Percentiles rank a stretch among this genome's conserved stretches.
Conservation (phyloP, 495 filamentous ascomycete genomes). For the Podospora pseudocomata region DNA sequence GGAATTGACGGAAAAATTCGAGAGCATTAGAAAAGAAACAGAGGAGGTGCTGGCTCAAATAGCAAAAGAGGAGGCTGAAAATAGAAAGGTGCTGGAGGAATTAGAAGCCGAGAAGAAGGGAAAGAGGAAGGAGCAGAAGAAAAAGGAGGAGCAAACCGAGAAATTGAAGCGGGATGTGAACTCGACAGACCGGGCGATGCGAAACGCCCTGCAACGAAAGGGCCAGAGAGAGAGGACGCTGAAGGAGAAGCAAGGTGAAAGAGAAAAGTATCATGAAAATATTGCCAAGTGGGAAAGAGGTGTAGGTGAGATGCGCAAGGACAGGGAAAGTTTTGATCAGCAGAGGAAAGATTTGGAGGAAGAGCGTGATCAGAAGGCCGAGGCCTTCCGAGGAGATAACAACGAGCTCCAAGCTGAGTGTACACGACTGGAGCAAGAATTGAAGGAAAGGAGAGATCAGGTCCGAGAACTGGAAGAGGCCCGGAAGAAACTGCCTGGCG, state of each 20-base stretch:
- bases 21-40: slow-evolving; percentile 66
- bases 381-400: slow-evolving; percentile 28
- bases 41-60: slow-evolving; percentile 54
- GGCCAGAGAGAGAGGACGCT: slow-evolving; percentile 75
- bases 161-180: slow-evolving; percentile 78
- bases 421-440: slow-evolving; percentile 41
- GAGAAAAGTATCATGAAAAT: slow-evolving; percentile 52
- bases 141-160: slow-evolving; percentile 81
- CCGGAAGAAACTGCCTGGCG: slow-evolving; percentile 47
- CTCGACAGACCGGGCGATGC: slow-evolving; percentile 74
- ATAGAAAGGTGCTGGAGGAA: slow-evolving; percentile 67
- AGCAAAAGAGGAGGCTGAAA: slow-evolving; percentile 64
- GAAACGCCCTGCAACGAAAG: slow-evolving; percentile 75
- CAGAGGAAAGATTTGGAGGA: slow-evolving; percentile 44
- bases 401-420: slow-evolving; percentile 34
- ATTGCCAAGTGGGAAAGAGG: slow-evolving; percentile 55
- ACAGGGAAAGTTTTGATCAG: slow-evolving; percentile 40
- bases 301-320: slow-evolving; percentile 45
- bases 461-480: slow-evolving; percentile 54
- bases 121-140: slow-evolving; percentile 68
- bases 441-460: slow-evolving; percentile 48
- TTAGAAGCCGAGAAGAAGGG: slow-evolving; percentile 66
- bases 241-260: slow-evolving; percentile 68
- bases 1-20: slow-evolving; percentile 66
- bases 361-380: slow-evolving; percentile 39